Percentiles rank a stretch among this genome's conserved stretches.
These are phyloP conservation scores for Debaryomycetaceae sp. DNA, from an alignment of 1,139 yeast genomes.

Conservation along the genomic window DNA sequence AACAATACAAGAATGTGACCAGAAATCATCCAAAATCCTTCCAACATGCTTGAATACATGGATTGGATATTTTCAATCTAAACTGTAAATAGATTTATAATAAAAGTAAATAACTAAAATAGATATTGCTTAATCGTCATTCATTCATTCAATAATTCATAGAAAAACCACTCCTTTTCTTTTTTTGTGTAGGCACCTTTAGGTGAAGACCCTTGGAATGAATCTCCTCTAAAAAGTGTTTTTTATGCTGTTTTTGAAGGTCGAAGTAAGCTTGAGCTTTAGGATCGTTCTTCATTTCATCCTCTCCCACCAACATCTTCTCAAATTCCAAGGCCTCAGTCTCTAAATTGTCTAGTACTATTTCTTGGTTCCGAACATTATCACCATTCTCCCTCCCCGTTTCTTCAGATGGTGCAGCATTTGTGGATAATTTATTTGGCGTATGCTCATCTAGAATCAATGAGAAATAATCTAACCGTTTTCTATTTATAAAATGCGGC, in stretches of 20 bases:
- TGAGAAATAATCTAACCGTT: not conserved
- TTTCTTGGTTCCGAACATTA: not conserved
- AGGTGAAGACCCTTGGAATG: slow-evolving; percentile 16
- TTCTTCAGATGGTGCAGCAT: not conserved
- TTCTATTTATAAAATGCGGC: too few species aligned
- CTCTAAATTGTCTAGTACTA: slow-evolving; percentile 15
- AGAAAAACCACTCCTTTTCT: not conserved
- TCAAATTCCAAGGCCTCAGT: slow-evolving; percentile 12
- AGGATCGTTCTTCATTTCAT: slow-evolving; percentile 10
- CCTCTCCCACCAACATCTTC: slow-evolving; percentile 4
- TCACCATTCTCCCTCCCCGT: not conserved
- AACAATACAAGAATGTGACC: slow-evolving; percentile 16
- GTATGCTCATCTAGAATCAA: not conserved
- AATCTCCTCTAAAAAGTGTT: slow-evolving; percentile 23
- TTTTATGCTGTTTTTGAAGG: slow-evolving; percentile 17
- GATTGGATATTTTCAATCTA: not conserved
- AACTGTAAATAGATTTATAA: slow-evolving; percentile 1
- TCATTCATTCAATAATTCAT: slow-evolving; percentile 1
- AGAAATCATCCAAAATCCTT: not conserved
- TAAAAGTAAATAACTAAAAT: not conserved
- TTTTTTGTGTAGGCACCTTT: not conserved
- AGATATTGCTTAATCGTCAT: slow-evolving; percentile 1
- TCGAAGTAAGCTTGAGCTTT: slow-evolving; percentile 15
- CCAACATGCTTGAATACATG: not conserved
- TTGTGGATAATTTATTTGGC: not conserved